phyloP scores from a whole-genome alignment of 805 yeast genomes.

The Metschnikowia kofuensis region DNA sequence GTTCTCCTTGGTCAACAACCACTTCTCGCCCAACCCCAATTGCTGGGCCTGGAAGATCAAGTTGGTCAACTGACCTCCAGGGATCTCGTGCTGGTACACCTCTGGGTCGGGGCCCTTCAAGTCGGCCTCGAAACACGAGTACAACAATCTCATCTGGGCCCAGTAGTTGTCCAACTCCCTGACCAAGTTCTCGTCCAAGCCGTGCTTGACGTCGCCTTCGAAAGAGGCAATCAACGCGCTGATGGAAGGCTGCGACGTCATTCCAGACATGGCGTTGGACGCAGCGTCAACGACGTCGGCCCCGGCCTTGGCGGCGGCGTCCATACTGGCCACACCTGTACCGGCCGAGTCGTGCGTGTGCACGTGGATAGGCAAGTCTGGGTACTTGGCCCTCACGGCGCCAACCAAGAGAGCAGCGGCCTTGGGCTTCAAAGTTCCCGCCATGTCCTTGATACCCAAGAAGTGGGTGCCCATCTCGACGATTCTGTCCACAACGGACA shows the following conservation, averaged over 20 bases:
- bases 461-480: constrained; percentile 95
- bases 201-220: constrained; percentile 80
- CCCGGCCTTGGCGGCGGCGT: constrained; percentile 91
- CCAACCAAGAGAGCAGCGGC: constrained; percentile 85
- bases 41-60: constrained; percentile 98
- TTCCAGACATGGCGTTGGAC: constrained; percentile 94
- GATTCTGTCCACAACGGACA: constrained; percentile 75
- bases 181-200: constrained; percentile 61
- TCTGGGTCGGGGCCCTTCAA: constrained; percentile 99
- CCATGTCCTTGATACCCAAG: constrained; percentile 98
- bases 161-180: constrained; percentile 91
- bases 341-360: constrained; percentile 99
- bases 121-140: constrained; percentile 97
- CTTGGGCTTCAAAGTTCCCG: constrained; percentile 95
- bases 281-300: constrained; percentile 99
- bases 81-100: constrained; percentile 97
- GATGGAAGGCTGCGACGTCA: constrained; percentile 97
- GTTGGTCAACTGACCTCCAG: constrained; percentile 99
- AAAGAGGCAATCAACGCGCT: constrained; percentile 89
- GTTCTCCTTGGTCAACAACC: constrained; percentile 94
- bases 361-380: constrained; percentile 94
- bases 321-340: constrained; percentile 97
- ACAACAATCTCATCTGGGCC: constrained; percentile 97
- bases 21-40: constrained; percentile 94
- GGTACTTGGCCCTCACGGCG: constrained; percentile 79